These are phyloP conservation scores for Stephanocyclus meneghinianus DNA, from an alignment of 352 stramenopile genomes.

Conservation along the genomic window DNA sequence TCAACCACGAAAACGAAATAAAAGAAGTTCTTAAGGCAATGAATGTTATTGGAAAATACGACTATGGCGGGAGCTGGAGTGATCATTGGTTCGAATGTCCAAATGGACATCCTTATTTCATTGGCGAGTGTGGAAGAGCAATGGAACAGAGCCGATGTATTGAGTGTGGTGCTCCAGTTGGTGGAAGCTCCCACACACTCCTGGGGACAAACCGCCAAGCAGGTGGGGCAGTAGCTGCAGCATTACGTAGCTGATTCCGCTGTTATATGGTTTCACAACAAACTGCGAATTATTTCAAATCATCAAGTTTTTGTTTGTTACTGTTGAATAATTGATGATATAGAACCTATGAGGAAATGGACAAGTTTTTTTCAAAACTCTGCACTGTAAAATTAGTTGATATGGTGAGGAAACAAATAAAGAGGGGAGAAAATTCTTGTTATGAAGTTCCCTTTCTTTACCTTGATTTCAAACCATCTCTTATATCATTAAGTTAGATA, in stretches of 20 bases:
- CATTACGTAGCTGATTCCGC: not conserved
- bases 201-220: constrained; percentile 23
- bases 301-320: too few relatives aligned
- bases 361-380: too few relatives aligned
- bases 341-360: too few relatives aligned
- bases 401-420: too few relatives aligned
- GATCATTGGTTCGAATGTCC: constrained; percentile 83
- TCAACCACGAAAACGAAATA: constrained; percentile 19
- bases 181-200: constrained; percentile 71
- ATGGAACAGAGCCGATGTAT: constrained; percentile 82
- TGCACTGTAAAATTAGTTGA: too few relatives aligned
- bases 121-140: constrained; percentile 85
- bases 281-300: too few relatives aligned
- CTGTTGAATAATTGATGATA: too few relatives aligned
- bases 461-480: too few relatives aligned
- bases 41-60: constrained; percentile 41
- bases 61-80: constrained; percentile 46
- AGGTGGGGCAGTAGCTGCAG: constrained; percentile 1
- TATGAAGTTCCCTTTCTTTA: too few relatives aligned
- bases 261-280: too few relatives aligned
- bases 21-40: constrained; percentile 53
- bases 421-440: too few relatives aligned
- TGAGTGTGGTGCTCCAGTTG: constrained; percentile 83
- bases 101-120: constrained; percentile 86
- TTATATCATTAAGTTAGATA: too few relatives aligned